phyloP scores from a whole-genome alignment of 2,329 filamentous ascomycete species.

The Plectosphaerella cucumerina region DNA sequence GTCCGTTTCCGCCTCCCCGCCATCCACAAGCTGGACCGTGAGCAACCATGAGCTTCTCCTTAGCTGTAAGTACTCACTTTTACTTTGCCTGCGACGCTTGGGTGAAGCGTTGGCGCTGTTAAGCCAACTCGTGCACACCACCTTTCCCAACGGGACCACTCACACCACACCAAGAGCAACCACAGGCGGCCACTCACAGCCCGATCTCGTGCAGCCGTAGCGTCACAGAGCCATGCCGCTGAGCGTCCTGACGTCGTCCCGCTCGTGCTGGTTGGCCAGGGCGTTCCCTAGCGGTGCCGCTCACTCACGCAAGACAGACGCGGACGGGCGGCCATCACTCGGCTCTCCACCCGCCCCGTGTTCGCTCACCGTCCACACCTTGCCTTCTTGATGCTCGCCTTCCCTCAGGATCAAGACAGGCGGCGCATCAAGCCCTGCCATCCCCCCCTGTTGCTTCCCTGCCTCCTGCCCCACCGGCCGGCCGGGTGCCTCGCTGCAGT shows the following conservation, averaged over 20 bases:
- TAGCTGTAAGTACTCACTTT: too few relatives aligned
- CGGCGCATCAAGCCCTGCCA: too few relatives aligned
- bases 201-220: not conserved
- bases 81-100: too few relatives aligned
- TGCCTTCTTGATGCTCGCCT: too few relatives aligned
- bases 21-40: too few relatives aligned
- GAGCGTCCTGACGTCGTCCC: not conserved
- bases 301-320: not conserved
- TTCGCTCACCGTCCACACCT: not conserved
- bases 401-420: too few relatives aligned
- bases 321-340: not conserved
- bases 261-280: not conserved
- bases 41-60: too few relatives aligned
- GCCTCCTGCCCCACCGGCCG: too few relatives aligned
- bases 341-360: not conserved
- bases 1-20: too few relatives aligned
- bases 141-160: not conserved
- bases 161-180: not conserved
- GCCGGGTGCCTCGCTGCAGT: not conserved
- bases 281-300: not conserved
- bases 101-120: too few relatives aligned
- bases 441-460: too few relatives aligned
- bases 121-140: not conserved
- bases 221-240: not conserved
- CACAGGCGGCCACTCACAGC: not conserved